These are phyloP conservation scores for Fagopyrum tataricum DNA, from an alignment of 148 eudicot genomes.

Conservation along the genomic window DNA sequence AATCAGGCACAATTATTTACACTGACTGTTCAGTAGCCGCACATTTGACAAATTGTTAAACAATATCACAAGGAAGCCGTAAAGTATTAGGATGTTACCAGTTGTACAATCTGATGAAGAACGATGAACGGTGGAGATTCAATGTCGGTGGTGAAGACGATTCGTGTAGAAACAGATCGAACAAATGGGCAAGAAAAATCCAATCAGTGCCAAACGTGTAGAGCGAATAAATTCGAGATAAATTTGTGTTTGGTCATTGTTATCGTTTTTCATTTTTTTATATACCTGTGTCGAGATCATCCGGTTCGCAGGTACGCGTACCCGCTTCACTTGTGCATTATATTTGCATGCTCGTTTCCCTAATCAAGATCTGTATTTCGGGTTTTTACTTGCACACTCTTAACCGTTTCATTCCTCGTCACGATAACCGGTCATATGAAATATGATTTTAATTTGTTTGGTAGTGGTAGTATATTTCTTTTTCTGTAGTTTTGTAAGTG, in stretches of 20 bases:
- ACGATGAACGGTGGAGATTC: not conserved
- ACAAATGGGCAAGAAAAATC: not conserved
- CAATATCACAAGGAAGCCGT: not conserved
- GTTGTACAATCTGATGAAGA: not conserved
- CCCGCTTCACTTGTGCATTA: no score
- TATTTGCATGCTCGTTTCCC: no score
- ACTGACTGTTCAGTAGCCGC: not conserved
- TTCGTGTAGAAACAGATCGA: not conserved
- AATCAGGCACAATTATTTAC: not conserved
- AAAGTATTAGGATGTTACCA: not conserved
- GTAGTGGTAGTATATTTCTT: no score
- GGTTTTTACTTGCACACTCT: no score
- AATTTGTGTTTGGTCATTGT: not conserved
- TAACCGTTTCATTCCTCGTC: no score
- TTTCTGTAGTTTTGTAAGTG: no score
- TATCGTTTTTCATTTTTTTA: not conserved
- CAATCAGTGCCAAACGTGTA: not conserved
- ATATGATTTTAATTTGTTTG: no score
- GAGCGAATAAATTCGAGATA: not conserved
- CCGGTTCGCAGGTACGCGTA: not conserved
- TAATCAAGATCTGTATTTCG: no score
- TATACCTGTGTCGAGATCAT: not conserved
- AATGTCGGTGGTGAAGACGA: not conserved
- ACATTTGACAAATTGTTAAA: not conserved
- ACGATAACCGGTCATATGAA: no score